Evolutionary conservation across 495 filamentous ascomycete genomes (phyloP).

Genomic region (Tuber indicum): DNA sequence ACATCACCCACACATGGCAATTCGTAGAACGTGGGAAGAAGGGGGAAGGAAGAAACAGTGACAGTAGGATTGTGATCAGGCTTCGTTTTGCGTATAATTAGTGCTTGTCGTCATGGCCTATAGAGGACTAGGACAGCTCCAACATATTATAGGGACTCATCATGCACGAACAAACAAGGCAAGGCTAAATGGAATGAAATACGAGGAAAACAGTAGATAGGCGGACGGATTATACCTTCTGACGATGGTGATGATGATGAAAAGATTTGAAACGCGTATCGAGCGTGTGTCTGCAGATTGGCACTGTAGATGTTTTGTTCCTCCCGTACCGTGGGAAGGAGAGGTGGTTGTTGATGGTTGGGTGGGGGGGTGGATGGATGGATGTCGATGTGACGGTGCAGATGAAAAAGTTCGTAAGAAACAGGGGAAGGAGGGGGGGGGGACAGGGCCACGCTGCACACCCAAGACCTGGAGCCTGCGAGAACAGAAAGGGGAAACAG

Average conservation of each 20-base stretch:
- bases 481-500: background rate
- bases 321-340: background rate
- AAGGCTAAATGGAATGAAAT: background rate
- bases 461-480: background rate
- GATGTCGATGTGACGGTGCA: constrained; percentile 3
- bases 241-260: constrained; percentile 8
- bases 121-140: constrained; percentile 87
- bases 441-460: background rate
- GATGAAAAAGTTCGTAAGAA: background rate
- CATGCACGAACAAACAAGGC: constrained; percentile 42
- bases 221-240: constrained; percentile 4
- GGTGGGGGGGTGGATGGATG: background rate
- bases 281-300: background rate
- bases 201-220: constrained; percentile 5
- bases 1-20: constrained; percentile 13
- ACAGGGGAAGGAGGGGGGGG: background rate
- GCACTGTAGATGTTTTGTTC: background rate
- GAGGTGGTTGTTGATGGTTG: constrained; percentile 3
- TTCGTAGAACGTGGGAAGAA: constrained; percentile 13
- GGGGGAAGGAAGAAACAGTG: constrained; percentile 35
- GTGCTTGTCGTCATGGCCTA: constrained; percentile 49
- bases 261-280: constrained; percentile 6
- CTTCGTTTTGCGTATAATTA: constrained; percentile 50
- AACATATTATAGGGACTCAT: constrained; percentile 66
- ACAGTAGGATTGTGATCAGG: constrained; percentile 43